phyloP scores from a whole-genome alignment of 176 grass and related monocot species.

The Rhynchospora pubera region DNA sequence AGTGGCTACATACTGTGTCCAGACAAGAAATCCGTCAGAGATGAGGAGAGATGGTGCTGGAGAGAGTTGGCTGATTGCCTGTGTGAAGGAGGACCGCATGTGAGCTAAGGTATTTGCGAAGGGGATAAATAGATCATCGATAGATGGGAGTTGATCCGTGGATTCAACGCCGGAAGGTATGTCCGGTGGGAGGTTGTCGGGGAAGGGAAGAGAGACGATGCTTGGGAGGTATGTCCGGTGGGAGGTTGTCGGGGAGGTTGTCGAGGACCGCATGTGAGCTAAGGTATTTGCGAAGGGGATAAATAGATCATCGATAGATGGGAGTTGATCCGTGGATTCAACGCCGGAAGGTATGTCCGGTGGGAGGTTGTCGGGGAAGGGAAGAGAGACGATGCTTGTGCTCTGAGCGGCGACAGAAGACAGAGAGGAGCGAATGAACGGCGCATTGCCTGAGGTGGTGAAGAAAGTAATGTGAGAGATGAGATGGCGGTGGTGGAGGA shows the following conservation, averaged over 20 bases:
- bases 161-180: no score
- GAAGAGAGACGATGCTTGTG: slow-evolving; percentile 34
- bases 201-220: no score
- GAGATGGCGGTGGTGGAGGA: slow-evolving; percentile 32
- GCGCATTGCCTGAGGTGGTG: slow-evolving; percentile 34
- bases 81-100: no score
- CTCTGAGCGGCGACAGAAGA: background rate
- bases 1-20: slow-evolving; percentile 29
- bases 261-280: background rate
- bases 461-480: slow-evolving; percentile 37
- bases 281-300: background rate
- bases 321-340: slow-evolving; percentile 44
- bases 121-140: no score
- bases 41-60: slow-evolving; percentile 37
- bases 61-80: background rate
- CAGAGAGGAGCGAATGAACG: slow-evolving; percentile 41
- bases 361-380: slow-evolving; percentile 23
- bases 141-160: no score
- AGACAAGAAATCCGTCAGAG: slow-evolving; percentile 38
- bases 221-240: no score
- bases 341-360: slow-evolving; percentile 27
- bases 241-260: no score
- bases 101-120: no score
- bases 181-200: no score
- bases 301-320: slow-evolving; percentile 9